Base-by-base conservation (phyloP, 2,329 filamentous ascomycete species). In the Tolypocladium tropicale region DNA sequence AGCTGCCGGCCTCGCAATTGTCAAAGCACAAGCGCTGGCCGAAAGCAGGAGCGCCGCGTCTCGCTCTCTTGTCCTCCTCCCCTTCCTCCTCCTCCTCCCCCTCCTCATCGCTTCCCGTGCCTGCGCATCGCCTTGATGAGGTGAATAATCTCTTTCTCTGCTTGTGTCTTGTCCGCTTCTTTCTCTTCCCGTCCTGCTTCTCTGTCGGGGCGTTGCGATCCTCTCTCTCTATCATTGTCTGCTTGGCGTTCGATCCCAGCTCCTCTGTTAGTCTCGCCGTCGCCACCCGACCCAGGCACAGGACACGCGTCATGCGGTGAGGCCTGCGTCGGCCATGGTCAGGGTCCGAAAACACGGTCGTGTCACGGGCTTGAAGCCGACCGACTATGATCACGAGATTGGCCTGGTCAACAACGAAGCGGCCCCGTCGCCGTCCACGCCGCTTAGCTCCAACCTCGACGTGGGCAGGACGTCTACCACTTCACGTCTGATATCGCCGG, bases 341-440 rank as follows among this genome's bases (percentile, higher is more conserved):
- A 71, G 62, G 62, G 67, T 72, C 60, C 65, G 76, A 62, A 78
- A 74, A 61, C 82, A 78, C 60, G 82, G 82, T 64, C 81, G 83
- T 64, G 78, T 74, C 39, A 67, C 74, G 53, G 73, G 74, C 56
- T 74, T 84, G 56, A 78, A 79, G 67, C 81, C 84, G 60, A 74
- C 72, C 67, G 82, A 86, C 62, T 86, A 85, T 65, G 84, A 87
- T 64, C 87, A 89, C 70, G 84, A 85, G 68, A 91, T 92, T 65
- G 72, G 68, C 61, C 80, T 92, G 39, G 76, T 89, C 61, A 85
- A 90, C 68, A 73, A 76, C 56, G 74, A 75, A 64, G 59, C 66
- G 58, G 62, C 60, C 14, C 55, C 56, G 52, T 65, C 64, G 41
- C 62, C 64, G 37, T 61, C 63, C 43, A 55, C 60, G 52, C 55